Conservation (phyloP, 106 monocot genomes). For the Dioscorea dumetorum region DNA sequence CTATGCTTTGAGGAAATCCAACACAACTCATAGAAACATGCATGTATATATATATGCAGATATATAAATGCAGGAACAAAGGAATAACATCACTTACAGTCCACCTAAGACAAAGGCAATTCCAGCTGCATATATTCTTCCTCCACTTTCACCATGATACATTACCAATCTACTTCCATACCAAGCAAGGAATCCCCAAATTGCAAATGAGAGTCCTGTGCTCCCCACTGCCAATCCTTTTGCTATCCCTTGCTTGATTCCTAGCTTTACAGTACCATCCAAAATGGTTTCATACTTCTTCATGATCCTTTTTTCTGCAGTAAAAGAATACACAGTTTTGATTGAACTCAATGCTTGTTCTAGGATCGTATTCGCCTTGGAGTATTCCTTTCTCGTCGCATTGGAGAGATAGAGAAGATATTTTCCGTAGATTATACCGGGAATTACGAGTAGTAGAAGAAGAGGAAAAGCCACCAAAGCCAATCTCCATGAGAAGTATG, state of each 20-base stretch:
- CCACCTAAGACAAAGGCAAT: conserved; percentile 73
- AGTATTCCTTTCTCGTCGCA: conserved; percentile 29
- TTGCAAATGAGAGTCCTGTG: conserved; percentile 60
- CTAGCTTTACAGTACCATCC: conserved; percentile 47
- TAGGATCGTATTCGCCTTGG: conserved; percentile 45
- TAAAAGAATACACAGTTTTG: conserved; percentile 73
- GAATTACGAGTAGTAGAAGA: conserved; percentile 58
- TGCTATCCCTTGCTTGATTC: conserved; percentile 70
- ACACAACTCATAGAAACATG: too few relatives aligned
- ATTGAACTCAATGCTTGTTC: conserved; percentile 66
- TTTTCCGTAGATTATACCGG: conserved; percentile 67
- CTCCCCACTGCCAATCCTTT: conserved; percentile 74
- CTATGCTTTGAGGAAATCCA: too few relatives aligned
- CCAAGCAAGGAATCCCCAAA: conserved; percentile 91
- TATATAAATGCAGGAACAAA: background rate
- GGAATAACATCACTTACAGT: conserved; percentile 31
- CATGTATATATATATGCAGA: background rate
- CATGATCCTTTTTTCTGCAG: conserved; percentile 54
- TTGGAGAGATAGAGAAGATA: conserved; percentile 61
- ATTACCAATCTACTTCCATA: conserved; percentile 68
- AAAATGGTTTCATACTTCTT: conserved; percentile 34
- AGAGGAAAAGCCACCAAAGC: conserved; percentile 58
- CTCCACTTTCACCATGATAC: conserved; percentile 68
- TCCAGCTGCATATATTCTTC: conserved; percentile 67
- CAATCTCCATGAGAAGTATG: conserved; percentile 76